Percentiles rank a stretch among this genome's conserved stretches.
Evolutionary conservation across 768 basidiomycete genomes (phyloP).

Genomic region (Tephrocybe sp.): DNA sequence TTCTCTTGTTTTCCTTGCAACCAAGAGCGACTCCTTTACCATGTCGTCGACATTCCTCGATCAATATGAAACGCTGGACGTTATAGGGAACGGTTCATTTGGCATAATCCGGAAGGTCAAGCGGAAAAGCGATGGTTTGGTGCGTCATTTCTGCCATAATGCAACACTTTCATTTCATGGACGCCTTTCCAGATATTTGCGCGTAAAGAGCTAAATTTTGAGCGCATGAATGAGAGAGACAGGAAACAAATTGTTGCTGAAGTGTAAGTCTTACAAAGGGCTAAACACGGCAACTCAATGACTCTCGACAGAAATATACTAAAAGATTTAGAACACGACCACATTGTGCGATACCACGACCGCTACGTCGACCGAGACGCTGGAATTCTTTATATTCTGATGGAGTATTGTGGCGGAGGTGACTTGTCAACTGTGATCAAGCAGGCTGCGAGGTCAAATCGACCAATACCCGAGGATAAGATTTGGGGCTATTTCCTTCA

Average conservation of each 20-base stretch:
- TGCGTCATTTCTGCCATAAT: slow-evolving; percentile 36
- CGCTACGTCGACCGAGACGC: slow-evolving; percentile 85
- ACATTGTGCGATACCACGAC: slow-evolving; percentile 96
- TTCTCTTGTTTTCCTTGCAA: neutral
- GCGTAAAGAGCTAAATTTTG: slow-evolving; percentile 95
- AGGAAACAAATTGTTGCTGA: slow-evolving; percentile 96
- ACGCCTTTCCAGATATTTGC: slow-evolving; percentile 64
- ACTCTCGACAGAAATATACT: slow-evolving; percentile 75
- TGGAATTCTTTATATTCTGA: slow-evolving; percentile 93
- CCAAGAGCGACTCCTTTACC: neutral
- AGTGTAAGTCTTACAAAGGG: slow-evolving; percentile 65
- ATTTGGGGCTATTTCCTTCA: slow-evolving; percentile 98
- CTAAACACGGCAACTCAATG: neutral
- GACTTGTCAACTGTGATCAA: slow-evolving; percentile 90
- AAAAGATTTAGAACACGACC: slow-evolving; percentile 91
- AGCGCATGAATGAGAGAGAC: slow-evolving; percentile 94
- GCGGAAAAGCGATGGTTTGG: slow-evolving; percentile 78
- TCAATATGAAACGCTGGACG: slow-evolving; percentile 81
- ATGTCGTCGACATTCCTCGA: slow-evolving; percentile 51
- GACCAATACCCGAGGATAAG: slow-evolving; percentile 85
- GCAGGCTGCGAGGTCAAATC: slow-evolving; percentile 61
- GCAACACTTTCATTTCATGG: neutral
- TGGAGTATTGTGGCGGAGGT: slow-evolving; percentile 99
- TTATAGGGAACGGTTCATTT: slow-evolving; percentile 97
- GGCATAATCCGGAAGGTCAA: slow-evolving; percentile 96